Evolutionary conservation across 1,284 basidiomycete genomes (phyloP).

Genomic region (Malassezia nana): DNA sequence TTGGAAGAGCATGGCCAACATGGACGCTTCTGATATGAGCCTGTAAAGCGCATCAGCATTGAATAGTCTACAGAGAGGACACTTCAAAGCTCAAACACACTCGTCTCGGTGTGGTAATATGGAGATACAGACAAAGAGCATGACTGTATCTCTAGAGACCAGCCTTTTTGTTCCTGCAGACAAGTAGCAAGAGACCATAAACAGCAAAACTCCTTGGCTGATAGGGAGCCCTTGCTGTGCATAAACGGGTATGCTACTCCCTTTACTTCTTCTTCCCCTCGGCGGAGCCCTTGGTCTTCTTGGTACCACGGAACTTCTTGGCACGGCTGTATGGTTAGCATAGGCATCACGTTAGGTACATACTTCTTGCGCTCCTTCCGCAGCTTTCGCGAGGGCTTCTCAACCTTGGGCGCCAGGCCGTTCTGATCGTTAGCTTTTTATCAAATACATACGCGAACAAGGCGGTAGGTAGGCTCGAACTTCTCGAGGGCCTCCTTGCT

Average conservation of each 20-base stretch:
- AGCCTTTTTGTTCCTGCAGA: conserved; percentile 16
- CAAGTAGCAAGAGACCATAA: conserved; percentile 12
- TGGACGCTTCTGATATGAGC: conserved; percentile 33
- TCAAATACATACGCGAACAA: conserved; percentile 68
- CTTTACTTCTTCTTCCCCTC: conserved; percentile 43
- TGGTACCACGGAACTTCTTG: conserved; percentile 75
- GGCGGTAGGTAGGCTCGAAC: conserved; percentile 91
- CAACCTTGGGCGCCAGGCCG: conserved; percentile 72
- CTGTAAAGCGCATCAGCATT: conserved; percentile 15
- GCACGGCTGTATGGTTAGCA: conserved; percentile 54
- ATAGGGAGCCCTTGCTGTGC: background rate
- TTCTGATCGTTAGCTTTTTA: conserved; percentile 53
- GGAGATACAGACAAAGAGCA: background rate
- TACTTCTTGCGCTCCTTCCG: conserved; percentile 97
- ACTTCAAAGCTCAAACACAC: conserved; percentile 2
- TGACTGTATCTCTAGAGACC: conserved; percentile 7
- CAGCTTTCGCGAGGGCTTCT: conserved; percentile 89
- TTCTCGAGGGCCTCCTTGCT: conserved; percentile 71
- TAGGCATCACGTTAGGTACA: background rate
- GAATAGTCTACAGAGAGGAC: background rate
- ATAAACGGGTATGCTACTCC: background rate
- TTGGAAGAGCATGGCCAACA: conserved; percentile 41
- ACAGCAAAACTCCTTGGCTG: conserved; percentile 4
- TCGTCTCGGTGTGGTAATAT: conserved; percentile 14
- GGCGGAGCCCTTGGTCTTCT: conserved; percentile 41